Base-by-base conservation (phyloP, 2,329 filamentous ascomycete genomes). In the Boeremia lycopersici region DNA sequence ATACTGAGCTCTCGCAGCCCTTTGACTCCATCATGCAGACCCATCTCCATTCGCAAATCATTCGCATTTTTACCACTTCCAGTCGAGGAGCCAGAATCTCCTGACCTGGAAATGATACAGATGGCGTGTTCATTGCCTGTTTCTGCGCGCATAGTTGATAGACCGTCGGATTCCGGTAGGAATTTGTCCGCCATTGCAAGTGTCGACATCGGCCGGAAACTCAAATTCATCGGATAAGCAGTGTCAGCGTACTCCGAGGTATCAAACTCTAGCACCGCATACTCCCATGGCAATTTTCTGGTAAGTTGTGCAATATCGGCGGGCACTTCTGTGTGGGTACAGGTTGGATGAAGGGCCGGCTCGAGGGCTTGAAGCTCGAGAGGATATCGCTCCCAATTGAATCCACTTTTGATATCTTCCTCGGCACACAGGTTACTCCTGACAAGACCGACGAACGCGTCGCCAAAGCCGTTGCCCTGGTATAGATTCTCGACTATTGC, bases 211-310 rank as follows among this genome's bases (percentile, higher is more conserved):
- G 47, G 35, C 23, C 6, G 33, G 29, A 49, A 40, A 0, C 4
- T 35, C 23, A 56, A 10, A 29, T 25, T 46, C 53, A 56, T 41
- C 9, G 53, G 53, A 30, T 51, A 43, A 5, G 51, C 51, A 10
- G 40, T 35, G 13, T 48, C 25, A 6, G n/a, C 17, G 11, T 40
- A 54, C 6, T 33, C n/a, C 26, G 33, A 41, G 9, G 15, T 30
- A 13, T 51, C 47, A n/a, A 13, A 33, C 10, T 23, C 15, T 2
- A 48, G 8, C 15, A 48, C 3, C 1, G 45, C 34, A 29, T 54
- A 54, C 17, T 54, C 51, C 31, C 29, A 45, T 8, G 51, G 51
- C n/a, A 40, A 28, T 35, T 25, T 48, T 7, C 10, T 39, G 4
- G 17, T 40, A 12, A 54, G 51, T 2, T 40, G 45, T 23, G 45